Evolutionary conservation across 2,329 filamentous ascomycete genomes (phyloP).

Genomic region (Fusarium vanettenii): DNA sequence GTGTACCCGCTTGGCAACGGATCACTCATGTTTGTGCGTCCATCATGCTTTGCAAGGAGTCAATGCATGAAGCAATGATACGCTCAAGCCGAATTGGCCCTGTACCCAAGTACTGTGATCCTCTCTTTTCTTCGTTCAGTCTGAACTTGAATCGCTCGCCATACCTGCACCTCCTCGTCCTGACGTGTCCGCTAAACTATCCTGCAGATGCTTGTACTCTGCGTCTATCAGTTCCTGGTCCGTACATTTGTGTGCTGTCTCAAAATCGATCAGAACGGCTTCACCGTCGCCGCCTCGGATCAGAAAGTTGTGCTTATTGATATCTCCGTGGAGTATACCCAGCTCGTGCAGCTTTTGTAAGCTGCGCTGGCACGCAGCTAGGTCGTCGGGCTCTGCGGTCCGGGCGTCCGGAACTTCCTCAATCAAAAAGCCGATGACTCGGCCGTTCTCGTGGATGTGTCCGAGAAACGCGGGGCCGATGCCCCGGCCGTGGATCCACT

Average conservation of each 20-base stretch:
- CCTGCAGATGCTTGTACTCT: constrained; percentile 38
- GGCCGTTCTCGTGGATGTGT: constrained; percentile 46
- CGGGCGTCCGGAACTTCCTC: constrained; percentile 40
- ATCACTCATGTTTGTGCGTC: background rate
- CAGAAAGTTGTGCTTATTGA: constrained; percentile 51
- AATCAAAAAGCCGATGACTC: constrained; percentile 46
- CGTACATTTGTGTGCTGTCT: constrained; percentile 44
- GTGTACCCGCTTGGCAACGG: background rate
- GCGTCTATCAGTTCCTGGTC: constrained; percentile 36
- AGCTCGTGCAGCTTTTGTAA: constrained; percentile 44
- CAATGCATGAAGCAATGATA: background rate
- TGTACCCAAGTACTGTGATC: constrained; percentile 3
- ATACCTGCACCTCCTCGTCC: constrained; percentile 41
- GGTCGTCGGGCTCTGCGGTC: constrained; percentile 43
- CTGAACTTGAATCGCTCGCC: constrained; percentile 42
- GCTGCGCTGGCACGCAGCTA: constrained; percentile 43
- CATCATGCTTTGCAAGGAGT: background rate
- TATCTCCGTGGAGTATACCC: constrained; percentile 49
- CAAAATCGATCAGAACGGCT: constrained; percentile 48
- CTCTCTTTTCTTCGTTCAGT: constrained; percentile 18
- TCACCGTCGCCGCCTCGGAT: constrained; percentile 37
- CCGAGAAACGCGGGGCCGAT: constrained; percentile 47
- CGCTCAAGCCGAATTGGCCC: background rate
- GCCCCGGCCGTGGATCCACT: constrained; percentile 43
- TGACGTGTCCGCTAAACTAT: constrained; percentile 39